Conservation (phyloP, 768 basidiomycete genomes). For the Macrolepiota fuliginosa region DNA sequence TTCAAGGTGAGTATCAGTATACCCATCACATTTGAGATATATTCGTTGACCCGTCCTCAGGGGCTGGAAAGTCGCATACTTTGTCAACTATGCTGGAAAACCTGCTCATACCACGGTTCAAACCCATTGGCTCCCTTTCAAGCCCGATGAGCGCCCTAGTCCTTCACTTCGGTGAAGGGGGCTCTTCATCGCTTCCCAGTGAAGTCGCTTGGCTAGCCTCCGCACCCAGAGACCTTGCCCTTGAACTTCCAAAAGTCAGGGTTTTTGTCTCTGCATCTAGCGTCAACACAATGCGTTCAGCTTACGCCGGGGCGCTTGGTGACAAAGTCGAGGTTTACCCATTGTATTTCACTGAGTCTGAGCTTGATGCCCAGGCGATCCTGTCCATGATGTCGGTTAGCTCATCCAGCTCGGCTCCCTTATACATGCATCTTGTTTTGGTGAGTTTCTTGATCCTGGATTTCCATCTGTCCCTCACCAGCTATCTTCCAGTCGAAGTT, state of each 20-base stretch:
- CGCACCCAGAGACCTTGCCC: constrained; percentile 23
- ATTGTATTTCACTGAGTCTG: constrained; percentile 51
- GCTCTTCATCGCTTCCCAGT: constrained; percentile 50
- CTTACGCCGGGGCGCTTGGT: constrained; percentile 52
- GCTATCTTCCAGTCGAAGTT: constrained; percentile 45
- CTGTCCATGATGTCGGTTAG: constrained; percentile 74
- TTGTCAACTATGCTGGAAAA: constrained; percentile 67
- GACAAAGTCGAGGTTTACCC: constrained; percentile 49
- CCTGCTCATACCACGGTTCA: constrained; percentile 58
- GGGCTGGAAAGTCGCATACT: constrained; percentile 74
- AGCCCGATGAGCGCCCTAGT: constrained; percentile 63
- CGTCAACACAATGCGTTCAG: constrained; percentile 54
- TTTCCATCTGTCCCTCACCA: not conserved
- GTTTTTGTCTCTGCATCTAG: constrained; percentile 65
- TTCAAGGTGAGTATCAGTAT: constrained; percentile 41
- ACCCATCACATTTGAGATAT: not conserved
- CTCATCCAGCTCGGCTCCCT: constrained; percentile 56
- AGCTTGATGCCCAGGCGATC: constrained; percentile 68
- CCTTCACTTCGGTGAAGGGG: constrained; percentile 70
- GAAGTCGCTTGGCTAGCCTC: constrained; percentile 64
- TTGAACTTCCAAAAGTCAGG: constrained; percentile 32
- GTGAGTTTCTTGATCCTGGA: constrained; percentile 33
- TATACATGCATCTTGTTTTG: constrained; percentile 69
- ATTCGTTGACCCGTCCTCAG: constrained; percentile 23
- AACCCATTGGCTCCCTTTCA: constrained; percentile 46